These are phyloP conservation scores for Ogataea polymorpha DNA, from an alignment of 805 yeast genomes.

Conservation along the genomic window DNA sequence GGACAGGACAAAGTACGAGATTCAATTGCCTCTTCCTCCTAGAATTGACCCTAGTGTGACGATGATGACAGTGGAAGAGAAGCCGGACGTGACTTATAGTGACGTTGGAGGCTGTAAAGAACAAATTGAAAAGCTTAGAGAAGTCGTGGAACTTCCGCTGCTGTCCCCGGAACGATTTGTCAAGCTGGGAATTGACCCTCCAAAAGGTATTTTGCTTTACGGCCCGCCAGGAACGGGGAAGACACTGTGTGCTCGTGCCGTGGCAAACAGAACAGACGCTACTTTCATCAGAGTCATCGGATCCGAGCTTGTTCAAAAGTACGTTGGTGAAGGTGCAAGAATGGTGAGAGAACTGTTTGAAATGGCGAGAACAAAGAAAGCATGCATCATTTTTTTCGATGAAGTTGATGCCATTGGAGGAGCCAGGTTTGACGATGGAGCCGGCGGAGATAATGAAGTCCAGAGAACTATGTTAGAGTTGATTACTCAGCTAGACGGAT, in stretches of 20 bases:
- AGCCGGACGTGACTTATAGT: slow-evolving; percentile 97
- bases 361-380: slow-evolving; percentile 98
- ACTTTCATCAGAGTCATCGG: slow-evolving; percentile 98
- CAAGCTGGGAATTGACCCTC: slow-evolving; percentile 96
- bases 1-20: slow-evolving; percentile 94
- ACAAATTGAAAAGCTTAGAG: slow-evolving; percentile 93
- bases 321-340: slow-evolving; percentile 99
- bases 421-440: slow-evolving; percentile 99
- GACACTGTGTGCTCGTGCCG: slow-evolving; percentile 97
- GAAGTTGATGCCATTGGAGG: slow-evolving; percentile 99
- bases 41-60: slow-evolving; percentile 97
- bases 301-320: slow-evolving; percentile 95
- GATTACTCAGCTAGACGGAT: slow-evolving; percentile 96
- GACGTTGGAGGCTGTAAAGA: slow-evolving; percentile 99
- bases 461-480: slow-evolving; percentile 98
- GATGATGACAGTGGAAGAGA: slow-evolving; percentile 99
- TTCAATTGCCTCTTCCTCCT: slow-evolving; percentile 96
- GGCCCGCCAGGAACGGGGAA: slow-evolving; percentile 99
- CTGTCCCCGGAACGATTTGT: slow-evolving; percentile 96
- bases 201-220: slow-evolving; percentile 92
- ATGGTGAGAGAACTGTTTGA: slow-evolving; percentile 98
- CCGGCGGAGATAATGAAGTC: slow-evolving; percentile 98
- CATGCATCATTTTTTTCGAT: slow-evolving; percentile 96
- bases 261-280: slow-evolving; percentile 98
- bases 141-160: slow-evolving; percentile 91